Percentiles rank a stretch among this genome's conserved stretches.
These are phyloP conservation scores for Candida maesae DNA, from an alignment of 805 yeast species.

Conservation along the genomic window DNA sequence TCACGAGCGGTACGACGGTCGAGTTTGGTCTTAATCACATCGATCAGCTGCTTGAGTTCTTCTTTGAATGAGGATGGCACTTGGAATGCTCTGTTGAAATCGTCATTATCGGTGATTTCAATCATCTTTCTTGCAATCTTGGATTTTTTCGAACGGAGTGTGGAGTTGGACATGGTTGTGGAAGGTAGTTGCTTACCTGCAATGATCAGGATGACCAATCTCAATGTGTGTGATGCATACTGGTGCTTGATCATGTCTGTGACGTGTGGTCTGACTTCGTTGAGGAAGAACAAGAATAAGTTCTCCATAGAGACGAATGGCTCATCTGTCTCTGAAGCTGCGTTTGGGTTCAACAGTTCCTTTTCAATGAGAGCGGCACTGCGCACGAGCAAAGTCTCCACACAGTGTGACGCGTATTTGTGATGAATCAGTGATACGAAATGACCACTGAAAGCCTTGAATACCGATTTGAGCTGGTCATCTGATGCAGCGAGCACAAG, in stretches of 20 bases:
- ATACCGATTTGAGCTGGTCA: slow-evolving; percentile 60
- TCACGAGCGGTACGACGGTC: slow-evolving; percentile 58
- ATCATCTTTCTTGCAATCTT: slow-evolving; percentile 92
- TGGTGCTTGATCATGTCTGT: slow-evolving; percentile 62
- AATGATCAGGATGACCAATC: slow-evolving; percentile 65
- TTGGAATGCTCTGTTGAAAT: slow-evolving; percentile 61
- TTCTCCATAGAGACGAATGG: slow-evolving; percentile 58
- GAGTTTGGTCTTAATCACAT: slow-evolving; percentile 32
- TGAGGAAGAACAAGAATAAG: slow-evolving; percentile 57
- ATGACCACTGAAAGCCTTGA: slow-evolving; percentile 67
- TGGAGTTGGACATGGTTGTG: slow-evolving; percentile 60
- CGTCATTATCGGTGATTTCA: slow-evolving; percentile 75
- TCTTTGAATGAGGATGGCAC: slow-evolving; percentile 67
- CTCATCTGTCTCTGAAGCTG: slow-evolving; percentile 31
- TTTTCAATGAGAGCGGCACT: slow-evolving; percentile 71
- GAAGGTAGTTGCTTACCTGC: slow-evolving; percentile 80
- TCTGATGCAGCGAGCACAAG: slow-evolving; percentile 64
- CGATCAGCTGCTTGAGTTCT: slow-evolving; percentile 50
- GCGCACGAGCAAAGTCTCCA: slow-evolving; percentile 79
- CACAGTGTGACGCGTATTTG: slow-evolving; percentile 89
- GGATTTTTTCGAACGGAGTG: slow-evolving; percentile 77
- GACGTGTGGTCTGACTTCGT: slow-evolving; percentile 61
- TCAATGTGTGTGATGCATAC: slow-evolving; percentile 85
- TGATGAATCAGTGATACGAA: slow-evolving; percentile 76
- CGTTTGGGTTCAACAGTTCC: slow-evolving; percentile 52